phyloP scores from a whole-genome alignment of 2,329 filamentous ascomycete genomes.

The Ophiosphaerella herpotricha region DNA sequence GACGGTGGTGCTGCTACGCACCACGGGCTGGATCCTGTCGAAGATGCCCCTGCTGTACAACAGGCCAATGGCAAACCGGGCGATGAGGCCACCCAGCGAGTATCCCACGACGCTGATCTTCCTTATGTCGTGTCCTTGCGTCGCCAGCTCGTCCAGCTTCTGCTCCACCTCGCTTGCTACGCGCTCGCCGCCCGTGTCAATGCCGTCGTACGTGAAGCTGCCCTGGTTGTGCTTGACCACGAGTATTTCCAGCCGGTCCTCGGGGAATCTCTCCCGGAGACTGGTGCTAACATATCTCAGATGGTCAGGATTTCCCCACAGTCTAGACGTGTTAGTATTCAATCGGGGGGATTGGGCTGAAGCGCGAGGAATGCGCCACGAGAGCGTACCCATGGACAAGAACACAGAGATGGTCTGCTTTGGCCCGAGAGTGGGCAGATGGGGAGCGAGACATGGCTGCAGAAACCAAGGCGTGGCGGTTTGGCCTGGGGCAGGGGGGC shows the following conservation, averaged over 20 bases:
- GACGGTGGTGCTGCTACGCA: slow-evolving; percentile 51
- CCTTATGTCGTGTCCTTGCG: slow-evolving; percentile 70
- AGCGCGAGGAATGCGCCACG: slow-evolving; percentile 1
- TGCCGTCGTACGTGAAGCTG: slow-evolving; percentile 69
- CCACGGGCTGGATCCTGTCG: slow-evolving; percentile 77
- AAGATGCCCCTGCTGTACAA: slow-evolving; percentile 81
- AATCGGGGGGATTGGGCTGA: slow-evolving; percentile 2
- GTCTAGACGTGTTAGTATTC: slow-evolving; percentile 50
- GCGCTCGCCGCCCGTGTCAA: slow-evolving; percentile 71
- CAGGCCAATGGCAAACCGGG: slow-evolving; percentile 83
- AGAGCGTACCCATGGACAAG: slow-evolving; percentile 71
- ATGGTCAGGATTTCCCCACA: slow-evolving; percentile 81
- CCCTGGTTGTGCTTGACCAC: slow-evolving; percentile 74
- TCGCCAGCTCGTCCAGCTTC: slow-evolving; percentile 58
- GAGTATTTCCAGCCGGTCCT: slow-evolving; percentile 70
- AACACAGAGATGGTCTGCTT: slow-evolving; percentile 72
- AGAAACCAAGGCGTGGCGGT: slow-evolving; percentile 1
- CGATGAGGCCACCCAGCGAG: slow-evolving; percentile 83
- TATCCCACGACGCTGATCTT: slow-evolving; percentile 90
- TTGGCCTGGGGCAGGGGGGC: slow-evolving; percentile 6
- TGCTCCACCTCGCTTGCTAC: slow-evolving; percentile 67
- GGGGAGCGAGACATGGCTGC: slow-evolving; percentile 18
- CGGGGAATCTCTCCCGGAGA: slow-evolving; percentile 64
- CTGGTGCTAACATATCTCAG: slow-evolving; percentile 69
- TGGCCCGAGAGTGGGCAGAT: slow-evolving; percentile 11